phyloP scores from a whole-genome alignment of 768 basidiomycete genomes.

The Lepiota venenata region DNA sequence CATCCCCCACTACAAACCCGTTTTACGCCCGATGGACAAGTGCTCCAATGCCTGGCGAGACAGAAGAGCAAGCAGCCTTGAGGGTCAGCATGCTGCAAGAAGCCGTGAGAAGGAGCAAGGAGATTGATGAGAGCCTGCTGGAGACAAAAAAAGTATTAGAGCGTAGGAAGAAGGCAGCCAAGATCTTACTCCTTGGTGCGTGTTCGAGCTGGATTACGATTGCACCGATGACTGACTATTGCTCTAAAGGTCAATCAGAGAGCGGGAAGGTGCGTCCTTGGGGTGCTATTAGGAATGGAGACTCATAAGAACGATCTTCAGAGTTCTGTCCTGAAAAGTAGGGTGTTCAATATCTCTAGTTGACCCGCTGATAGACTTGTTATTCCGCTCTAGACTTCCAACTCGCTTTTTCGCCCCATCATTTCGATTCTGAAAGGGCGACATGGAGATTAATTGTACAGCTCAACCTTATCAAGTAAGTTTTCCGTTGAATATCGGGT shows the following conservation, averaged over 20 bases:
- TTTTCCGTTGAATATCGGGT: background rate
- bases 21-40: constrained; percentile 22
- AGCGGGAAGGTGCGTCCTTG: constrained; percentile 44
- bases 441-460: constrained; percentile 67
- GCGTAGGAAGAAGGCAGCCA: constrained; percentile 46
- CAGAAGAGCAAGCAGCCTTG: constrained; percentile 28
- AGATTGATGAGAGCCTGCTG: constrained; percentile 46
- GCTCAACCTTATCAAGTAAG: constrained; percentile 64
- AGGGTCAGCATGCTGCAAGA: constrained; percentile 35
- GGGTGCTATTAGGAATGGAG: background rate
- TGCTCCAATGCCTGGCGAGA: constrained; percentile 26
- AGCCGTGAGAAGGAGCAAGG: constrained; percentile 38
- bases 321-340: constrained; percentile 51
- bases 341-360: constrained; percentile 2
- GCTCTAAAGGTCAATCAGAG: constrained; percentile 49
- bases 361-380: background rate
- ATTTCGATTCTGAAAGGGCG: constrained; percentile 53
- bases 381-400: constrained; percentile 52
- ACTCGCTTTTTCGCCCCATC: constrained; percentile 57
- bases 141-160: constrained; percentile 45
- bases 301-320: constrained; percentile 16
- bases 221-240: background rate
- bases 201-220: background rate
- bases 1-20: constrained; percentile 22
- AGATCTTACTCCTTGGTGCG: constrained; percentile 54